phyloP scores from a whole-genome alignment of 441 rosid species.

The Populus hybrid region DNA sequence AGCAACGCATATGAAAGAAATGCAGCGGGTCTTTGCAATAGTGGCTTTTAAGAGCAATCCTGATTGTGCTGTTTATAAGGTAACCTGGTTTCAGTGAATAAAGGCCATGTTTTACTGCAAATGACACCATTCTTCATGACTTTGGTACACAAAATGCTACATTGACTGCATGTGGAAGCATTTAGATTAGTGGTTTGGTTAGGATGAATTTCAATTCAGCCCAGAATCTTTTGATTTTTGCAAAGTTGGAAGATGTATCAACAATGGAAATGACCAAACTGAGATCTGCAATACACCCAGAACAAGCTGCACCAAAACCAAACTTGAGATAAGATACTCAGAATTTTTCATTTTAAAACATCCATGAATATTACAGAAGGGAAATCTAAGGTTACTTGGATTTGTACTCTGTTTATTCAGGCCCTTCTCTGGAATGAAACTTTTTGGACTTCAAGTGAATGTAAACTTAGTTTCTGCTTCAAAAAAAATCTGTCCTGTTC shows the following conservation, averaged over 20 bases:
- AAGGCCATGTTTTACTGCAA: neutral
- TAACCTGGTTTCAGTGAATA: slow-evolving; percentile 14
- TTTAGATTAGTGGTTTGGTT: neutral
- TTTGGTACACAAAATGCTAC: neutral
- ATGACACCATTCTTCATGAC: slow-evolving; percentile 4
- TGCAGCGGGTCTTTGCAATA: slow-evolving; percentile 72
- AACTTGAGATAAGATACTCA: neutral
- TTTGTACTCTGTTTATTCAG: neutral
- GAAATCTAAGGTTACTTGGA: neutral
- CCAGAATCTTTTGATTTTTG: no score
- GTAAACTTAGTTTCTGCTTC: neutral
- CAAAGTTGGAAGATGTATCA: no score
- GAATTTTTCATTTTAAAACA: neutral
- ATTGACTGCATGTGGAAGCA: neutral
- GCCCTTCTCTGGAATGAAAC: neutral
- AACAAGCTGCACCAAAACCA: neutral
- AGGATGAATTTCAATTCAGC: neutral
- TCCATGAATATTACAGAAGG: neutral
- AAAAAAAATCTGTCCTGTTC: neutral
- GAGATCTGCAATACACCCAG: neutral
- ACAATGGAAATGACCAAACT: neutral
- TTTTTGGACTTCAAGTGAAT: neutral
- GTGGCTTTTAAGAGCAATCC: slow-evolving; percentile 82
- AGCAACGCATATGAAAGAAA: slow-evolving; percentile 72
- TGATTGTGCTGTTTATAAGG: slow-evolving; percentile 78